Conservation (phyloP, 2,329 filamentous ascomycete species). For the Samsoniella hepiali region DNA sequence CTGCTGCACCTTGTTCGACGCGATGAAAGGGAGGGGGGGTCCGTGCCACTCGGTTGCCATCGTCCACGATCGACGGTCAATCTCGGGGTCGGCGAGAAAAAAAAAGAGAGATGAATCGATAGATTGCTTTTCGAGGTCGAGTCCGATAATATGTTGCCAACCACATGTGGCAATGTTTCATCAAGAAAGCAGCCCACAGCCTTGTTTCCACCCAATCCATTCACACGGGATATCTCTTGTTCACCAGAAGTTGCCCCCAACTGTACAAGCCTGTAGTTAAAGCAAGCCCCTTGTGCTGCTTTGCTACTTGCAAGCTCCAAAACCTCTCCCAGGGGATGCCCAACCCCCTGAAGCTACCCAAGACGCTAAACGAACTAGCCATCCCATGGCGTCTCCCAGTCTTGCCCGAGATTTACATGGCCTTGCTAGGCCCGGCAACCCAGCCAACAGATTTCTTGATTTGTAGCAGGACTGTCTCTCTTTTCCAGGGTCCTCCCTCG, state of each 20-base stretch:
- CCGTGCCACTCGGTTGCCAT: background rate
- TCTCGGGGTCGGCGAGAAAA: background rate
- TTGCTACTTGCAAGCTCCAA: too few species aligned
- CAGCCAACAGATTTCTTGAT: background rate
- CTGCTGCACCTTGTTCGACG: background rate
- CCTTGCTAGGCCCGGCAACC: background rate
- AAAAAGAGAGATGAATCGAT: background rate
- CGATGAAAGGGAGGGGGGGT: background rate
- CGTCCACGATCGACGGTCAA: slow-evolving; percentile 7
- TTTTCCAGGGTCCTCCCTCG: background rate
- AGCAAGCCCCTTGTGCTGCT: too few species aligned
- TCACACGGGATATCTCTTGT: too few species aligned
- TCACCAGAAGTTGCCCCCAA: too few species aligned
- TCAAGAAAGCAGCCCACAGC: too few species aligned
- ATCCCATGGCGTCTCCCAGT: background rate
- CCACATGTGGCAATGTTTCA: background rate
- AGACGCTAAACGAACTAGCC: background rate
- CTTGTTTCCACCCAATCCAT: too few species aligned
- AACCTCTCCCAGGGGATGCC: too few species aligned
- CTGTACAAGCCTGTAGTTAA: too few species aligned
- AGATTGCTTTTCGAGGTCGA: background rate
- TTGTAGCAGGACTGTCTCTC: background rate
- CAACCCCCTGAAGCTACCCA: background rate
- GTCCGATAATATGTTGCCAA: background rate
- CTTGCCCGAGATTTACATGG: background rate